phyloP scores from a whole-genome alignment of 805 yeast species.

The Trichomonascus vanleenenianus region DNA sequence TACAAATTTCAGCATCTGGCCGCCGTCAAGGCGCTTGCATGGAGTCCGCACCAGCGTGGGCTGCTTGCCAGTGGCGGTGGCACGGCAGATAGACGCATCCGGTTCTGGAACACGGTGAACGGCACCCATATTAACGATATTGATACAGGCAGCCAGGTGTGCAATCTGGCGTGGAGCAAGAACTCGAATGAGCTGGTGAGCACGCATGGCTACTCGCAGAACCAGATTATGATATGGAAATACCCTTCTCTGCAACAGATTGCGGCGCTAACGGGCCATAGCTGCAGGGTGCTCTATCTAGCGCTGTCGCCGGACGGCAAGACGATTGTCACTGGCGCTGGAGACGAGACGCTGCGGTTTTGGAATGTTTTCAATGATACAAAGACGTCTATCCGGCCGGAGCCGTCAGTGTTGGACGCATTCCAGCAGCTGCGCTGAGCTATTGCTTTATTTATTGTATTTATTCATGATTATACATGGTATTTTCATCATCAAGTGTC shows the following conservation, averaged over 20 bases:
- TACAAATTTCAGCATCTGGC: conserved; percentile 83
- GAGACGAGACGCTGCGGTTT: conserved; percentile 91
- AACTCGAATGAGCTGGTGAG: conserved; percentile 89
- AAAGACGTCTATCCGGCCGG: conserved; percentile 5
- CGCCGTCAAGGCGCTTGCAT: conserved; percentile 92
- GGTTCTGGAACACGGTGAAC: conserved; percentile 85
- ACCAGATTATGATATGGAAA: conserved; percentile 91
- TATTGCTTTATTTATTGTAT: conserved; percentile 1
- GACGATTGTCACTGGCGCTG: conserved; percentile 96
- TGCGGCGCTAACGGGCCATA: conserved; percentile 90
- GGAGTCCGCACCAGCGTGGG: conserved; percentile 98
- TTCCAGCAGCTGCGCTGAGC: conserved; percentile 18
- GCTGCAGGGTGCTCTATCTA: conserved; percentile 82
- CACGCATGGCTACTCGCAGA: conserved; percentile 88
- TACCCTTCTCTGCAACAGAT: conserved; percentile 88
- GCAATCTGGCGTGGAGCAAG: conserved; percentile 88
- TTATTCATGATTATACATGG: neutral
- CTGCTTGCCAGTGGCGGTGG: conserved; percentile 95
- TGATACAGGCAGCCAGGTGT: conserved; percentile 96
- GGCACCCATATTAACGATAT: conserved; percentile 68
- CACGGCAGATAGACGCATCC: conserved; percentile 82
- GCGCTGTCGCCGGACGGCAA: conserved; percentile 94
- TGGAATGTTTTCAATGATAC: conserved; percentile 87
- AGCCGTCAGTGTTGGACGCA: conserved; percentile 12
- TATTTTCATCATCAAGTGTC: neutral